Evolutionary conservation across 2,329 filamentous ascomycete genomes (phyloP).

Genomic region (Colletotrichum caudatum): DNA sequence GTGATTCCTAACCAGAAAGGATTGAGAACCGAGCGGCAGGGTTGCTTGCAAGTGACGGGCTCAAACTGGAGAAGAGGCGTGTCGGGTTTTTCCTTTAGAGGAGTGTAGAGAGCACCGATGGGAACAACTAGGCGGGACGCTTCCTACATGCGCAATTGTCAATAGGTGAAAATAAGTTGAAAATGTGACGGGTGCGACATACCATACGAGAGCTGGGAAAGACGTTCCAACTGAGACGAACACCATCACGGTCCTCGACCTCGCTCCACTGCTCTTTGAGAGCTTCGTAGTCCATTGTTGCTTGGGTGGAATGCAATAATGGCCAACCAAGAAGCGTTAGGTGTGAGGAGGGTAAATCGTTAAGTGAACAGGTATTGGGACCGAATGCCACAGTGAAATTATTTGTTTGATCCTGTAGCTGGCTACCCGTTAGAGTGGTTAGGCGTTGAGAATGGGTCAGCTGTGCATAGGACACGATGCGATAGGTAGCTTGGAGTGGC

Average conservation of each 20-base stretch:
- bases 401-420: neutral
- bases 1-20: constrained; percentile 83
- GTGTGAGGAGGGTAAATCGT: too few species aligned
- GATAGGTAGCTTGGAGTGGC: constrained; percentile 18
- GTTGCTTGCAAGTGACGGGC: constrained; percentile 95
- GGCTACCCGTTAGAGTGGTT: neutral
- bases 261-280: constrained; percentile 97
- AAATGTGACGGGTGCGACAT: constrained; percentile 48
- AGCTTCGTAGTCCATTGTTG: constrained; percentile 87
- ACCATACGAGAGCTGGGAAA: constrained; percentile 99
- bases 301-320: neutral
- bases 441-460: neutral
- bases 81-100: constrained; percentile 92
- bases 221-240: constrained; percentile 98
- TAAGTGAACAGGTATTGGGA: neutral
- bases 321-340: neutral
- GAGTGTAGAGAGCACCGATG: constrained; percentile 95
- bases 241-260: constrained; percentile 94
- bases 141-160: constrained; percentile 70
- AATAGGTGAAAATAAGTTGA: neutral
- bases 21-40: constrained; percentile 95
- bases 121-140: constrained; percentile 94
- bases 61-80: constrained; percentile 93
- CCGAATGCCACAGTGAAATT: neutral
- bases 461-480: neutral